Evolutionary conservation across 1,284 basidiomycete species (phyloP).

Genomic region (Ustilago loliicola): DNA sequence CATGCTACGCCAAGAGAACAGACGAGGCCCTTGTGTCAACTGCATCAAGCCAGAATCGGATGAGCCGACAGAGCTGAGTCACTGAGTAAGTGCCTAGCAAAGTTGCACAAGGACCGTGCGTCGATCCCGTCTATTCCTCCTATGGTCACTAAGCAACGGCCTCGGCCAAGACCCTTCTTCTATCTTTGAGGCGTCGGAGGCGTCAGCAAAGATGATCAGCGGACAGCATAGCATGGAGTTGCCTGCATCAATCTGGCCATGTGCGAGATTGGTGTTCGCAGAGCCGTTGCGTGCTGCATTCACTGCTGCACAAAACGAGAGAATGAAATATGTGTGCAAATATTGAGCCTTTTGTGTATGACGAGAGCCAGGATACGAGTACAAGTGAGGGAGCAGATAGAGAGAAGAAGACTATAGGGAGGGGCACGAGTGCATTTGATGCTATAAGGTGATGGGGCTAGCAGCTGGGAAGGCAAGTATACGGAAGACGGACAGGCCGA

Average conservation of each 20-base stretch:
- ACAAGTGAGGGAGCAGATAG: constrained; percentile 6
- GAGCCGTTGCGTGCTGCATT: neutral
- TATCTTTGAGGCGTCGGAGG: neutral
- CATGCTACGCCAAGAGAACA: neutral
- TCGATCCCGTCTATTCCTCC: neutral
- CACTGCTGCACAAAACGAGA: neutral
- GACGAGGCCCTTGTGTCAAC: neutral
- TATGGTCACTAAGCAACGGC: neutral
- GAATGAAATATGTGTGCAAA: neutral
- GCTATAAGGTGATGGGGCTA: neutral
- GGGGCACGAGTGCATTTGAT: neutral
- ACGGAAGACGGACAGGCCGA: no score
- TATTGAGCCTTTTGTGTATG: constrained; percentile 5
- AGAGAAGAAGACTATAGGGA: constrained; percentile 2
- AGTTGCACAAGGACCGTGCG: neutral
- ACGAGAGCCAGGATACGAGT: constrained; percentile 9
- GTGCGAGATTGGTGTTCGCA: no score
- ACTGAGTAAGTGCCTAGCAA: neutral
- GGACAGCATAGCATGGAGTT: neutral
- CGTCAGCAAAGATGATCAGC: neutral
- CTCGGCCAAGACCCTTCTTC: neutral
- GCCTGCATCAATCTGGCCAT: no score
- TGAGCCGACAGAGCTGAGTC: neutral
- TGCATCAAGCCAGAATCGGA: neutral
- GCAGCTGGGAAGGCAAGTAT: no score